phyloP scores from a whole-genome alignment of 1,284 basidiomycete species.

The Trichosporon sp. region DNA sequence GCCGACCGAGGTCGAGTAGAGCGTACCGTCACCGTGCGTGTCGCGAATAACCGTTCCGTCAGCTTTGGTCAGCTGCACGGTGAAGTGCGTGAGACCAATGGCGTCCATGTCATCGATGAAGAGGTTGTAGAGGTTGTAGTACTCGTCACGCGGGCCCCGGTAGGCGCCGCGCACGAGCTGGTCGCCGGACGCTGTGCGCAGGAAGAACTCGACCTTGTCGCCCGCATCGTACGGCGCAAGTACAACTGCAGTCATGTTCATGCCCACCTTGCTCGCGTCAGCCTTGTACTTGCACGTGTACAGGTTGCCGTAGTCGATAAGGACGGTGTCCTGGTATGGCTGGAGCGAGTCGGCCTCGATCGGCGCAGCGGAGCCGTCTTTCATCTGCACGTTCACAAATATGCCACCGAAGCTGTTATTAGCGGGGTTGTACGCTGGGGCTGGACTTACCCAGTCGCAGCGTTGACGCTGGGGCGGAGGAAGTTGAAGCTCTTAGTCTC shows the following conservation, averaged over 20 bases:
- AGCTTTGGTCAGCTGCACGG: constrained; percentile 10
- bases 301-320: constrained; percentile 12
- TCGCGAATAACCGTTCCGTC: constrained; percentile 13
- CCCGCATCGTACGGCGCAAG: constrained; percentile 13
- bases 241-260: constrained; percentile 20
- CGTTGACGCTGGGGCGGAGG: background rate
- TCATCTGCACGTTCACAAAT: constrained; percentile 7
- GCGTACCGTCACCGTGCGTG: constrained; percentile 14
- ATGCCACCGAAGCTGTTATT: constrained; percentile 7
- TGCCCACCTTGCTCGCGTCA: constrained; percentile 3
- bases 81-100: constrained; percentile 1
- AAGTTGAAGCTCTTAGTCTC: constrained; percentile 9
- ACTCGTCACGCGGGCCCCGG: constrained; percentile 8
- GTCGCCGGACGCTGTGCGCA: background rate
- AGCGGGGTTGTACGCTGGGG: too few species aligned
- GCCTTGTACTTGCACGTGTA: constrained; percentile 17
- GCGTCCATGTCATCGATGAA: constrained; percentile 13
- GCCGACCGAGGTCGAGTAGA: background rate
- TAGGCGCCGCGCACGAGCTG: constrained; percentile 9
- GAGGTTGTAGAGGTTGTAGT: constrained; percentile 14
- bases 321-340: constrained; percentile 15
- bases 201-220: constrained; percentile 20
- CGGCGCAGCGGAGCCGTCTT: constrained; percentile 6
- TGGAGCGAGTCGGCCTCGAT: background rate
- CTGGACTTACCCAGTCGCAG: background rate